phyloP scores from a whole-genome alignment of 371 early-diverging fungal species.

The Actinomortierella wolfii region DNA sequence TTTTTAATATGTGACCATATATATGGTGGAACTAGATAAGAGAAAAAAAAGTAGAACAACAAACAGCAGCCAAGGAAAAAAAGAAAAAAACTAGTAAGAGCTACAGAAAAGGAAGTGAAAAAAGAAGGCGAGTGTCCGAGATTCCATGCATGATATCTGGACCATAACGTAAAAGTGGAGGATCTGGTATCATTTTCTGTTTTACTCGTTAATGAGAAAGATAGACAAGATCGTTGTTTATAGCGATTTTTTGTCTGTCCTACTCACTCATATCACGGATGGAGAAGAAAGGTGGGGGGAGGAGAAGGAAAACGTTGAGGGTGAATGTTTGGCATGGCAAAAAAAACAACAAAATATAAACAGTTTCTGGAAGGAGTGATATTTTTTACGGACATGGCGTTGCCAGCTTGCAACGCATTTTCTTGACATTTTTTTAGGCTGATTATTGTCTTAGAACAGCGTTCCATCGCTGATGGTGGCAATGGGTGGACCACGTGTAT shows the following conservation, averaged over 20 bases:
- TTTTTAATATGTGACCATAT: neutral
- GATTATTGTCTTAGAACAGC: constrained; percentile 60
- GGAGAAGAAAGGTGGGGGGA: neutral
- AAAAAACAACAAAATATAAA: neutral
- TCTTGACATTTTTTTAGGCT: neutral
- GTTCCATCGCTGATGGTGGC: constrained; percentile 82
- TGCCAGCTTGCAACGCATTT: too few species aligned
- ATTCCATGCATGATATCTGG: too few species aligned
- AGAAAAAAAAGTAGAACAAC: neutral
- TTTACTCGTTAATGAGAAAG: neutral
- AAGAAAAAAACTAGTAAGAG: neutral
- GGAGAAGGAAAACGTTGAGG: too few species aligned
- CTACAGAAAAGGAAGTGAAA: too few species aligned
- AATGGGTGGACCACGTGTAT: constrained; percentile 88
- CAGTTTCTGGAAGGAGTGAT: neutral
- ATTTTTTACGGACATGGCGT: too few species aligned
- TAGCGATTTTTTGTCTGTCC: neutral
- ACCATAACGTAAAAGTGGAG: too few species aligned
- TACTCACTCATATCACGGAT: too few species aligned
- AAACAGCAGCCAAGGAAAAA: neutral
- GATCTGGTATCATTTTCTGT: neutral
- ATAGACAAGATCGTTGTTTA: neutral
- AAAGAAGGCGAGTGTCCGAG: too few species aligned
- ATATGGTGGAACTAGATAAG: neutral
- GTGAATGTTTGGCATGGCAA: too few species aligned